Evolutionary conservation across 345 rosid genomes (phyloP), one percentile per base, ranked within the genome.

Genomic region (Limnanthes douglasii): DNA sequence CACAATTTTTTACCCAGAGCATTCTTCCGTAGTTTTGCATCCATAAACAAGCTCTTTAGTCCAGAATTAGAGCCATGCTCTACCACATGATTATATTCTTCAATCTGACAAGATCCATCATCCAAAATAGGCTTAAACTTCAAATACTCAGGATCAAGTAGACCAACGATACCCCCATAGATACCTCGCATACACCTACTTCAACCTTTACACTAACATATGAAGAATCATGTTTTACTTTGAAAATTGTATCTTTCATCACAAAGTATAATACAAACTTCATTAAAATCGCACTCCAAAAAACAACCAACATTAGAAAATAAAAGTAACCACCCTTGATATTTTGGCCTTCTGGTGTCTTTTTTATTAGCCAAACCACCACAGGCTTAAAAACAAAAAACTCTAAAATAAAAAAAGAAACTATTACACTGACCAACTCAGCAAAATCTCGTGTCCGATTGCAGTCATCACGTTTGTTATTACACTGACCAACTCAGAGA

Each of bases 1-100:
- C 96, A 51, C 66, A 65, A 57, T 90, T 90, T 68, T 69, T 90
- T 25, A 73, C 66, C 92, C 93, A 80, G 41, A 55, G 54, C 60
- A 31, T 33, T 60, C 51, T 49, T 64, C 32, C 39, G 40, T 15
- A 39, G 20, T 41, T 61, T 37, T 1, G 56, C 19, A 43, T 62
- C 57, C 48, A 48, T 39, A 52, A 42, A 31, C n/a, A 41, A 60
- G 52, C 46, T 58, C 58, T 64, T 72, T 25, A 50, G 70, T 39
- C 59, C 72, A 65, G 27, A 39, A 32, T 20, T 39, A 50, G 39
- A 17, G 45, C 45, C 59, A 15, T 47, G 57, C 39, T 66, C 86
- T 45, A 42, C 60, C 26, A 47, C 37, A 49, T 66, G 72, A 51
- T 37, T 40, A 23, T 28, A 62, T 59, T 61, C 78, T 44, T 56